Base-by-base conservation (phyloP, 306 rosid genomes). In the Vicia faba region DNA sequence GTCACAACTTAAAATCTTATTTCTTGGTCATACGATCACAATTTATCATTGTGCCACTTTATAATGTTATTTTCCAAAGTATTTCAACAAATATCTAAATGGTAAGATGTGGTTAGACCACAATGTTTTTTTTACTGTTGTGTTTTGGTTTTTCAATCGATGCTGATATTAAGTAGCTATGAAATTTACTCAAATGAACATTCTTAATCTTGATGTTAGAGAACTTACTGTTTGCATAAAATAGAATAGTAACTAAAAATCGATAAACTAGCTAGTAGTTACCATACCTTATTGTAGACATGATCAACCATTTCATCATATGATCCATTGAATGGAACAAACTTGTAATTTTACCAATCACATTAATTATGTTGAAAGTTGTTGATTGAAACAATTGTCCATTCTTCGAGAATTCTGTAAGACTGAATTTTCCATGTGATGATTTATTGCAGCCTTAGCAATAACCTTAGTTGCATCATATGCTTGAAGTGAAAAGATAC, bases 221-320 rank as follows among this genome's bases (percentile, higher is more conserved):
- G 59, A 26, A 71, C 85, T 82, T 87, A 89, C 93, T 74, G 5
- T 85, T 82, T 0, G 78, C 75, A 41, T 41, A 79, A 77, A 89
- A 83, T 4, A 87, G 45, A 68, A 79, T 29, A 1, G 81, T 72
- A 51, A 85, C 76, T 45, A 79, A 69, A 54, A 87, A 84, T 93
- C 31, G 11, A 25, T 36, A 12, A 40, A 61, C 50, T 2, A 61
- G 36, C 20, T 23, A 20, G 25, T 6, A 12, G 26, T 3, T 3
- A 40, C 38, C 25, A 2, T 79, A 85, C 91, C 89, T 85, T 70
- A 26, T 51, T 13, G 66, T 70, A 50, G 65, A 85, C 91, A 45
- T 67, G 71, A 16, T 83, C n/a, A 63, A 88, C 78, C 81, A 88
- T 51, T 5, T 82, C 70, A 72, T 85, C 91, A 26, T 85, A 88